Evolutionary conservation across 192 early-diverging fungal species (phyloP), one percentile per base, ranked within the genome.

Genomic region (Umbelopsis sp.): DNA sequence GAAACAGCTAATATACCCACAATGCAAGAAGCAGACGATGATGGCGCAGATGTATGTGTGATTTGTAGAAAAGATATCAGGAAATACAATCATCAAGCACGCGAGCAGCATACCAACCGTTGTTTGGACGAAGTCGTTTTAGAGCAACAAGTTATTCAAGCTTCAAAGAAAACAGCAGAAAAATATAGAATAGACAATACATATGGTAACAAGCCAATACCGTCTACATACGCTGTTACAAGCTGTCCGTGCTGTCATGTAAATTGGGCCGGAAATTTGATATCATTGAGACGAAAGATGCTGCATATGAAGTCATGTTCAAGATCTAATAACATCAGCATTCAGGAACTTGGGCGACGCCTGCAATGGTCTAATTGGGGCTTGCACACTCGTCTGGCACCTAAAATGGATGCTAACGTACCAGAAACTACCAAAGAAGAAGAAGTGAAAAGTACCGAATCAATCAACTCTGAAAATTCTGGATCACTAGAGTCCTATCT

Each of bases 101-200:
- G 52, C 25, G 33, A 46, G 23, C 69, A 70, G 46, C 69, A 70
- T 46, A 22, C 52, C 5, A 70, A 70, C 20, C 69, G 69, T 5
- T 70, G 69, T 35, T 52, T 70, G 12, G 69, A 70, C 20, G 69
- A 70, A 10, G 30, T 70, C n/a, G 69, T 61, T 61, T 15, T 25
- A 5, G 55, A 61, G 13, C 55, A 61, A 8, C 25, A 13, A 35
- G 30, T 61, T 6, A 61, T 61, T 16, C 27, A 61, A 35, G 12
- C 33, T 16, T 61, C 55, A 33, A 61, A 61, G 30, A 27, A 18
- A 35, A 61, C 55, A 33, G 55, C 55, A 2, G 55, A 61, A 33
- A 22, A 30, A 35, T 35, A 61, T 33, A 27, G 25, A 35, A n/a
- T 61, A 8, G 55, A 11, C 16, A 61, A 61, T 18, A 27, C 55